Evolutionary conservation across 169 alveolate genomes (phyloP), one percentile per base, ranked within the genome.

Genomic region (Plasmodium reichenowi): DNA sequence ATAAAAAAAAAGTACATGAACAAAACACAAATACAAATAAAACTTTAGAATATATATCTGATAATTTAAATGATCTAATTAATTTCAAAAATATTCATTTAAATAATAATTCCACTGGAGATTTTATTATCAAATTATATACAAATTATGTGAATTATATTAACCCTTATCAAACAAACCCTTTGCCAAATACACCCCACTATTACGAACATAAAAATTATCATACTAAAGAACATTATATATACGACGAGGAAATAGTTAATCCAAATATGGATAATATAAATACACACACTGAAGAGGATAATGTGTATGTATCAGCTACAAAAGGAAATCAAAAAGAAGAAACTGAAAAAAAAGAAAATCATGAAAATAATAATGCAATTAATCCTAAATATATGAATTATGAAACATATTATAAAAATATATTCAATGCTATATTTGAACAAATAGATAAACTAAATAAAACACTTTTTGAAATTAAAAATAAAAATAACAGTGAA

Each of bases 41-140:
- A 47, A 58, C 32, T 43, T 13, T 47, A 6, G 59, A 74, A 74
- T 60, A 60, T 52, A 15, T 52, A 8, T n/a, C 54, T 7, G 38
- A 74, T 6, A 59, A 59, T n/a, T 22, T 74, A 13, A 74, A 74
- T 13, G 17, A 74, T 45, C 17, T 74, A 10, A 59, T 74, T 59
- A 48, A 22, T 12, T 50, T 74, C 63, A 74, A 74, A 74, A 74
- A 60, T 29, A 74, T 38, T 9, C 32, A 52, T 50, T 52, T 74
- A 22, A 74, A 50, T 74, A 56, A 74, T 52, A 74, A 74, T 24
- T 74, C 88, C 12, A 74, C 26, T 74, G 88, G 88, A 4, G 71
- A 74, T 24, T 60, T 74, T 52, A 47, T 50, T 15, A 67, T 74
- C 12, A 74, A 74, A 9, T 74, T 74, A 15, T 59, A 59, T 38